Conservation (phyloP, 371 early-diverging fungal species). For the Mortierella sp. region DNA sequence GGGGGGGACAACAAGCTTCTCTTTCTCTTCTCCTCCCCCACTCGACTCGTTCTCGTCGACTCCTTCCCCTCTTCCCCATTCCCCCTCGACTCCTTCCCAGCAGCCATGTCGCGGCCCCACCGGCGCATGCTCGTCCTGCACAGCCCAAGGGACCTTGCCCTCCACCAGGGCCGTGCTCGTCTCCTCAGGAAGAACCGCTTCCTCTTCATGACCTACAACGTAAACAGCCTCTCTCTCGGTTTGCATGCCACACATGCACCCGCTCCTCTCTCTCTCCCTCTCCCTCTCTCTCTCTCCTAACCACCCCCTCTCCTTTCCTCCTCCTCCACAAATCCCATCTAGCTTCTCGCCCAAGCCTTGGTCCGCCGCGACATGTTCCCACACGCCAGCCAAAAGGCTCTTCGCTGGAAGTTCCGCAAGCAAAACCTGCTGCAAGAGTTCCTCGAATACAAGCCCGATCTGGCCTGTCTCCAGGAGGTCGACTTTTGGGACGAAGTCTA, state of each 20-base stretch:
- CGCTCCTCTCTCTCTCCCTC: not conserved
- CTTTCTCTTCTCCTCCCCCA: too few species aligned
- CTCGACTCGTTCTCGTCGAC: not conserved
- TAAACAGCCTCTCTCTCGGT: constrained; percentile 2
- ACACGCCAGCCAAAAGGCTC: constrained; percentile 56
- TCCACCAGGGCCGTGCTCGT: constrained; percentile 14
- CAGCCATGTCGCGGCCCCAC: constrained; percentile 36
- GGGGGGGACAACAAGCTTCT: not conserved
- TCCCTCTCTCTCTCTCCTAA: not conserved
- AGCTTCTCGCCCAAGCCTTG: constrained; percentile 65
- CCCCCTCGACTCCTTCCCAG: not conserved
- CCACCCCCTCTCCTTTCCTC: not conserved
- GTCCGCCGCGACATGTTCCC: constrained; percentile 68
- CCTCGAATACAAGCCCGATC: constrained; percentile 58
- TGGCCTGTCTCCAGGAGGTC: constrained; percentile 65
- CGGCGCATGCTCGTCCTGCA: constrained; percentile 42
- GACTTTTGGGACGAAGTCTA: constrained; percentile 54
- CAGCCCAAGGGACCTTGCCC: constrained; percentile 20
- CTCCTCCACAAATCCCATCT: not conserved
- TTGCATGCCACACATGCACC: not conserved
- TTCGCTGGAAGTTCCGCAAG: constrained; percentile 47
- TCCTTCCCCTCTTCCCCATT: not conserved
- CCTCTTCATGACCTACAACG: constrained; percentile 54
- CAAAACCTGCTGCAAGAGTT: constrained; percentile 61
- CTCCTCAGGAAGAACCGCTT: constrained; percentile 53